phyloP scores from a whole-genome alignment of 2,329 filamentous ascomycete species.

The Metarhizium guizhouense region DNA sequence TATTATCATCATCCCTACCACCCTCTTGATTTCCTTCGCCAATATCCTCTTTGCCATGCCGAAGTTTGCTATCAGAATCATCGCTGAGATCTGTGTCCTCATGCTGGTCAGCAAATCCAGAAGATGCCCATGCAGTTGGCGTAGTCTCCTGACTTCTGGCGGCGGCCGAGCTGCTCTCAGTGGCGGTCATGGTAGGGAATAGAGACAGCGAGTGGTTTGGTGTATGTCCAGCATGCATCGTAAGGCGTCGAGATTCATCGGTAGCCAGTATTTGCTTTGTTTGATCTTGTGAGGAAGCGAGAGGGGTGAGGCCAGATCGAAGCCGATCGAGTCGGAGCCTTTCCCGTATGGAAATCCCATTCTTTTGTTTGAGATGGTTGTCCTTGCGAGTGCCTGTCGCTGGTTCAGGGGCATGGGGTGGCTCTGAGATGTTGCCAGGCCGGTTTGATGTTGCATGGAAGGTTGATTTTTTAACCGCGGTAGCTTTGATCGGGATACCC shows the following conservation, averaged over 20 bases:
- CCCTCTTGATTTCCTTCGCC: neutral
- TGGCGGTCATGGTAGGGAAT: conserved; percentile 35
- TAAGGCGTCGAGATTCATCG: conserved; percentile 42
- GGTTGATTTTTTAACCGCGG: conserved; percentile 42
- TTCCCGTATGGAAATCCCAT: neutral
- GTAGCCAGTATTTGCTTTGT: conserved; percentile 38
- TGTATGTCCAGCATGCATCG: conserved; percentile 55
- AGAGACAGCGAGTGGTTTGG: conserved; percentile 50
- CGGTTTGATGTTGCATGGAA: conserved; percentile 21
- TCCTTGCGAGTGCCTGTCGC: neutral
- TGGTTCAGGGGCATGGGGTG: conserved; percentile 19
- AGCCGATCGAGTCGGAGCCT: conserved; percentile 3
- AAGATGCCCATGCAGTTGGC: conserved; percentile 15
- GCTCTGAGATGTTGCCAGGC: conserved; percentile 20
- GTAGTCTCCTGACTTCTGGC: conserved; percentile 20
- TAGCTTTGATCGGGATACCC: conserved; percentile 47
- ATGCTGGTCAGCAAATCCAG: neutral
- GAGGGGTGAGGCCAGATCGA: conserved; percentile 3
- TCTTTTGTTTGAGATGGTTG: neutral
- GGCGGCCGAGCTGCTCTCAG: conserved; percentile 20
- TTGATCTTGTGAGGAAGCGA: conserved; percentile 23
- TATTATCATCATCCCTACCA: conserved; percentile 4
- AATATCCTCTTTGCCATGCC: neutral
- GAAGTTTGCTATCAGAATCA: neutral
- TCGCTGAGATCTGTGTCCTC: neutral